Conservation (phyloP, 495 filamentous ascomycete genomes). For the Aspergillus conjunctus region DNA sequence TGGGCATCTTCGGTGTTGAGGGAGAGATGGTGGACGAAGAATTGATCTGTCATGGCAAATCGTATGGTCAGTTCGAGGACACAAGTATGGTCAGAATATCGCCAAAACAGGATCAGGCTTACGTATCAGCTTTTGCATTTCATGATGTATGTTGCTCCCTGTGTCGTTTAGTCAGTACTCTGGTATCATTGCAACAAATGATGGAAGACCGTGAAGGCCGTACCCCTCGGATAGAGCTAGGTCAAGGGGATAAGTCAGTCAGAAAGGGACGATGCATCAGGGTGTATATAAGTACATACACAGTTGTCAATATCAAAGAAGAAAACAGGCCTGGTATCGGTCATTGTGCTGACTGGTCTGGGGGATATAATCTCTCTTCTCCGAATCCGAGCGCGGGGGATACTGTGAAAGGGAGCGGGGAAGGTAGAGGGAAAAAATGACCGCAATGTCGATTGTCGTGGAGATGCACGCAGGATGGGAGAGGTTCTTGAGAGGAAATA, state of each 20-base stretch:
- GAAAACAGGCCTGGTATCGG: conserved; percentile 61
- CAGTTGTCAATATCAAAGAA: conserved; percentile 99
- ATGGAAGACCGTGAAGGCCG: conserved; percentile 9
- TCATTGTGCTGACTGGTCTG: conserved; percentile 11
- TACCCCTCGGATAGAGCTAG: conserved; percentile 59
- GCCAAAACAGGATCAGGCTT: conserved; percentile 19
- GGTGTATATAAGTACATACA: conserved; percentile 47
- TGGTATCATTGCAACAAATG: conserved; percentile 16
- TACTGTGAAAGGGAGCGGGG: neutral
- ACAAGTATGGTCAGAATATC: neutral
- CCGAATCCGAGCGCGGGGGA: conserved; percentile 6
- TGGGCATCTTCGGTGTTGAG: conserved; percentile 73
- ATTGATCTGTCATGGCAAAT: conserved; percentile 55
- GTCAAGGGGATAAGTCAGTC: conserved; percentile 16
- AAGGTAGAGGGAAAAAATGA: neutral
- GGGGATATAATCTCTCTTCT: conserved; percentile 4
- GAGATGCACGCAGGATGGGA: neutral
- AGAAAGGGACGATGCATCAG: neutral
- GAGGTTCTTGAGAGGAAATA: neutral
- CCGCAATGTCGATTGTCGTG: neutral
- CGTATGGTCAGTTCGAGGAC: neutral
- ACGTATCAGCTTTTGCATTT: conserved; percentile 71
- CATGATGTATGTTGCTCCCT: conserved; percentile 71
- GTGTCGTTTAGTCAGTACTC: conserved; percentile 14
- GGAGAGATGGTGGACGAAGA: conserved; percentile 78